Evolutionary conservation across 108 stramenopile species (phyloP), one percentile per base, ranked within the genome.

Genomic region (Discostella stelligeroides): DNA sequence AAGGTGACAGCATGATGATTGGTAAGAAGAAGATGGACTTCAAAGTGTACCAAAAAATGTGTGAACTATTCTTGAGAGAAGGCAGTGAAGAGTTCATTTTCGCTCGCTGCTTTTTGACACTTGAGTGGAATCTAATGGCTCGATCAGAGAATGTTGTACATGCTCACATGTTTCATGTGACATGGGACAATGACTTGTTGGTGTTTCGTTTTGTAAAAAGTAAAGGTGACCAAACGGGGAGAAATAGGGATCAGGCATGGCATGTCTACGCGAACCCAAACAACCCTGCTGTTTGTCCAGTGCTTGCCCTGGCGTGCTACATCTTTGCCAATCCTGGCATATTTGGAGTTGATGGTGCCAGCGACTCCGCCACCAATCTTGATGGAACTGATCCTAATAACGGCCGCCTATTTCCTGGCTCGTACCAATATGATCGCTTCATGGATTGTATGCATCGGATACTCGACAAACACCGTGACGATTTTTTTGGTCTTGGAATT

Each of bases 81-180:
- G 40, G 40, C 4, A 38, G 40, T 62, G 17, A 42, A 21, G 53
- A 68, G 54, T 41, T 37, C 38, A 34, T 68, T 9, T 68, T 68
- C 37, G 66, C 66, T 41, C 54, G 38, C 18, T 20, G 8, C n/a
- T 68, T 68, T 56, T 37, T 56, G 9, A 37, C 23, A 30, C 66
- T 68, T 39, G 66, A 68, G 13, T 68, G 66, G 66, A 55, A 54
- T 17, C 30, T 56, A 17, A 68, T 68, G 66, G 53, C 50, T 7
- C 23, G 38, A 9, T 57, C 68, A 24, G 68, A 70, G n/a, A n/a
- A n/a, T n/a, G n/a, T n/a, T n/a, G n/a, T n/a, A n/a, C n/a, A n/a
- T n/a, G n/a, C 58, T 11, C 56, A 59, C 39, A 57, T 60, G 5
- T 14, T 21, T 9, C 57, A 70, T 30, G 25, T 70, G 4, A 28